Evolutionary conservation across 768 basidiomycete species (phyloP), one percentile per base, ranked within the genome.

Genomic region (Paxillus ammoniavirescens): DNA sequence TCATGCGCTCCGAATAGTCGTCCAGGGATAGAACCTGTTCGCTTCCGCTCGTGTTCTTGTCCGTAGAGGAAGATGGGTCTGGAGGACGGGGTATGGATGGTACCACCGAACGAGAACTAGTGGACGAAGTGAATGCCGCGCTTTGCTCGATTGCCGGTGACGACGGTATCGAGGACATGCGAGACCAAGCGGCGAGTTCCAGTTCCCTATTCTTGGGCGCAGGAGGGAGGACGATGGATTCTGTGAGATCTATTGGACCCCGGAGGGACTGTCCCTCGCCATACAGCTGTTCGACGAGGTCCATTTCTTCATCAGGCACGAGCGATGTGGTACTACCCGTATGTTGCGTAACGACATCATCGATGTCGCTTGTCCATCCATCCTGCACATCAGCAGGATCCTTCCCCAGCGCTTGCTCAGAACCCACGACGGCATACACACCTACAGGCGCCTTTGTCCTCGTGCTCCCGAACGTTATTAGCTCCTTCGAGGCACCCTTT

Each of bases 1-100:
- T 85, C 97, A 99, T 99, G 47, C 97, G 84, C 60, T 98, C 93
- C 1, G 96, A 96, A 72, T 99, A 99, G 61, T 99, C 96, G 61
- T 99, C 96, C 21, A 99, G 75, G 0, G 94, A 93, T 13, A 98
- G 73, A 23, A 58, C 46, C 33, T 37, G 52, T n/a, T 64, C 62
- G n/a, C 47, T 45, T 46, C 47, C 54, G 18, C 47, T 53, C 15
- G 44, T 5, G 35, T 14, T 45, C 2, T 33, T 47, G 30, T 40
- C 47, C 17, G 57, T 45, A 37, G 52, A 56, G 38, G 28, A 51
- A 15, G 35, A 37, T 10, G 48, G 42, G 13, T 59, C 59, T 28
- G 53, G 33, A 4, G 35, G 9, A 15, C 42, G 21, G 14, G 52
- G 15, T 8, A 57, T 38, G 23, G 55, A 33, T 15, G 42, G 48